Evolutionary conservation across 345 rosid species (phyloP), one percentile per base, ranked within the genome.

Genomic region (Populus simonii): DNA sequence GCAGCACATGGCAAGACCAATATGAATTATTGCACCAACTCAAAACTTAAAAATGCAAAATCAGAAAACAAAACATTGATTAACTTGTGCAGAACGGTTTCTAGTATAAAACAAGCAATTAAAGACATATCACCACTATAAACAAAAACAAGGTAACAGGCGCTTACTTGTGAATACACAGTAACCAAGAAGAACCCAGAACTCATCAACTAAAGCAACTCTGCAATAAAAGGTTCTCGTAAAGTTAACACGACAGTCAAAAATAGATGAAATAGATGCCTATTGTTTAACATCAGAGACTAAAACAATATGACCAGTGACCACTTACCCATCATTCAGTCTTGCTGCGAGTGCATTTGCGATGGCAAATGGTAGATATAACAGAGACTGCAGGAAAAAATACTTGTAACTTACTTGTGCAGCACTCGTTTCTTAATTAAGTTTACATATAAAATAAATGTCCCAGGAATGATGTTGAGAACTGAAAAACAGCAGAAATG

Each of bases 151-250:
- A 73, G 33, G 67, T 18, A 73, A 25, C 45, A 8, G 31, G 29
- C 23, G 3, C 83, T 23, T 79, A 88, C 99, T 96, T 85, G 99
- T 87, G 86, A 89, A 94, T 79, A 87, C 68, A 78, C 97, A 94
- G 88, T 87, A 94, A 63, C 97, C 99, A 82, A 94, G 92, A 83
- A 93, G 90, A 87, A 94, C 91, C 99, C 98, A 92, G 15, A 89
- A 63, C 79, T 96, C 98, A 79, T 96, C 94, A 27, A 94, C 91
- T 74, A 93, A 84, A 82, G 99, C 97, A 86, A 87, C 89, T 75
- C 99, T 94, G 95, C 72, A 82, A 81, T 70, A 78, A 36, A 70
- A 80, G 70, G 2, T 18, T 76, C 76, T 66, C 62, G 75, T 7
- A 70, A 79, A 74, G 47, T 74, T 71, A 71, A 63, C 23, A 80